phyloP scores from a whole-genome alignment of 1,284 basidiomycete species.

The Marasmius tenuissimus region DNA sequence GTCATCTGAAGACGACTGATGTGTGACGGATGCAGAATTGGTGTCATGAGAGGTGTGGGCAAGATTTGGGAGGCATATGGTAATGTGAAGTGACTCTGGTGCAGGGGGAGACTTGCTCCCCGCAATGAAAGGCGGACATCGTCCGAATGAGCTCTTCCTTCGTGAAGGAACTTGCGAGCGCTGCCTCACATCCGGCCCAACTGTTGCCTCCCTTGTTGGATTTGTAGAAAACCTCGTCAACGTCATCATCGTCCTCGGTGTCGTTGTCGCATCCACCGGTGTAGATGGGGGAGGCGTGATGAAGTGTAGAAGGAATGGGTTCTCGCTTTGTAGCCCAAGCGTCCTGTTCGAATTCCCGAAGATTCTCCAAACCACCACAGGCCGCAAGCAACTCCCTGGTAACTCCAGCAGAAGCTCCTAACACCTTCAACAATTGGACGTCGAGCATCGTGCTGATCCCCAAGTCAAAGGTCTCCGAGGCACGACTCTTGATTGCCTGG shows the following conservation, averaged over 20 bases:
- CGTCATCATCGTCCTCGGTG: not conserved
- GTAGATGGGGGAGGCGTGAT: not conserved
- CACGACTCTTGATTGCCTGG: not conserved
- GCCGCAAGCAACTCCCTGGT: not conserved
- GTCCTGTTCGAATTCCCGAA: not conserved
- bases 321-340: not conserved
- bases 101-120: too few species aligned
- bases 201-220: not conserved
- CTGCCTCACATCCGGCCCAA: not conserved
- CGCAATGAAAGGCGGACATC: not conserved
- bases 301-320: not conserved
- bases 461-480: not conserved
- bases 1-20: not conserved
- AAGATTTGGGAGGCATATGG: not conserved
- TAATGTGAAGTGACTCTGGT: not conserved
- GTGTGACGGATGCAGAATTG: not conserved
- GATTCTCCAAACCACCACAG: not conserved
- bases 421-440: not conserved
- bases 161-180: not conserved
- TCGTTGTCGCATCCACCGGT: not conserved
- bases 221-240: not conserved
- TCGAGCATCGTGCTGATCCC: not conserved
- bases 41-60: not conserved
- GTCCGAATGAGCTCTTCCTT: not conserved
- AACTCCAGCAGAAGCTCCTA: not conserved